Conservation (phyloP, 768 basidiomycete species). For the Candolleomyces aberdarensis region DNA sequence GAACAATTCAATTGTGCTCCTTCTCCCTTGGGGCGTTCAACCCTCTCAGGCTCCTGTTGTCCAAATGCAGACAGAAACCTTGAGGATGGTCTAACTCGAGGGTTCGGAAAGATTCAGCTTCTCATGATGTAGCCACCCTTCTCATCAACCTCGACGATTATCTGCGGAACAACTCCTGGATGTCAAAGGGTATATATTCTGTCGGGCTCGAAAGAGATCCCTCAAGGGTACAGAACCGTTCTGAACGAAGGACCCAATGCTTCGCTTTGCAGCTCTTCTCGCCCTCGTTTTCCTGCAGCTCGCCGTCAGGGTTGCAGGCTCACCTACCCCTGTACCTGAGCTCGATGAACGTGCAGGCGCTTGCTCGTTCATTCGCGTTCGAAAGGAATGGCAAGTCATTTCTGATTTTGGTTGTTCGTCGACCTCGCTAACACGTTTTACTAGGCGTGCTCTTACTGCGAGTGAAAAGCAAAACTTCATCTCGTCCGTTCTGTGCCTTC, state of each 20-base stretch:
- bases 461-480: conserved; percentile 13
- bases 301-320: neutral
- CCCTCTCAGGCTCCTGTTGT: no score
- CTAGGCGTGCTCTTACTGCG: conserved; percentile 1
- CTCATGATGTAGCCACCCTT: no score
- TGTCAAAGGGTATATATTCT: neutral
- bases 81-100: no score
- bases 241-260: neutral
- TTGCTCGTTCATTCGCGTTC: neutral
- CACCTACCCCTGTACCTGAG: neutral
- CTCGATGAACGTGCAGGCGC: neutral
- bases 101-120: no score
- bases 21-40: no score
- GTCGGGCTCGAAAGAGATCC: neutral
- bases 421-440: neutral
- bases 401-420: neutral
- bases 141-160: no score
- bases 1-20: no score
- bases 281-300: neutral
- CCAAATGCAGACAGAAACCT: no score
- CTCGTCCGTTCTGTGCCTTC: conserved; percentile 18
- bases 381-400: conserved; percentile 5
- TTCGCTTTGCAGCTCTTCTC: neutral
- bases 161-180: no score
- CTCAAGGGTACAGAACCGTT: no score